A percentile compares a stretch with the other conserved stretches of the same genome.
phyloP scores from a whole-genome alignment of 2,329 filamentous ascomycete genomes.

The Pezicula carpinea region DNA sequence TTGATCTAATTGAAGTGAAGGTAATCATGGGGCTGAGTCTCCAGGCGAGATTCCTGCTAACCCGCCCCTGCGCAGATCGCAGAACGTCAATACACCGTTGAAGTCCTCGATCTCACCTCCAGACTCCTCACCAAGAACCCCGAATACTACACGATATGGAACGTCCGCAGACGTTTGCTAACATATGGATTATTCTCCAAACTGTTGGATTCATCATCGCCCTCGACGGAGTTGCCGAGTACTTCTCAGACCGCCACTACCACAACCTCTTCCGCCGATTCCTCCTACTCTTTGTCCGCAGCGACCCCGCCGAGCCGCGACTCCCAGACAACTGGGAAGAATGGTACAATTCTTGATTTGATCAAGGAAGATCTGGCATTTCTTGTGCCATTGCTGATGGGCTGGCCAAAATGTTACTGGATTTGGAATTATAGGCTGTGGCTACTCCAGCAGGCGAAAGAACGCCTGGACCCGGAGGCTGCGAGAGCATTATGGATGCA shows the following conservation, averaged over 20 bases:
- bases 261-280: conserved; percentile 62
- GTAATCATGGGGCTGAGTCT: conserved; percentile 34
- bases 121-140: conserved; percentile 72
- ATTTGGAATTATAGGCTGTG: conserved; percentile 96
- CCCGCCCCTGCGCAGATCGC: conserved; percentile 19
- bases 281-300: conserved; percentile 46
- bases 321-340: conserved; percentile 45
- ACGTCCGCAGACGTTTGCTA: conserved; percentile 72
- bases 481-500: conserved; percentile 73
- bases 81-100: conserved; percentile 32
- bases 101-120: conserved; percentile 65
- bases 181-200: conserved; percentile 51
- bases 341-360: conserved; percentile 48
- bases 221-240: conserved; percentile 51
- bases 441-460: conserved; percentile 69
- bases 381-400: conserved; percentile 75
- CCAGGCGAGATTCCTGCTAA: conserved; percentile 9
- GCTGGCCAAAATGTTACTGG: conserved; percentile 98
- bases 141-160: conserved; percentile 90
- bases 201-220: conserved; percentile 45
- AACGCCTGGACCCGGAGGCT: conserved; percentile 49
- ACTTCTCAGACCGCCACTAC: conserved; percentile 47
- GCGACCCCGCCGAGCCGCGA: conserved; percentile 43
- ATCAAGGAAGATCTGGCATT: conserved; percentile 75
- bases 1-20: conserved; percentile 61